Evolutionary conservation across 2,329 filamentous ascomycete genomes (phyloP).

Genomic region (Colletotrichum neosansevieriae): DNA sequence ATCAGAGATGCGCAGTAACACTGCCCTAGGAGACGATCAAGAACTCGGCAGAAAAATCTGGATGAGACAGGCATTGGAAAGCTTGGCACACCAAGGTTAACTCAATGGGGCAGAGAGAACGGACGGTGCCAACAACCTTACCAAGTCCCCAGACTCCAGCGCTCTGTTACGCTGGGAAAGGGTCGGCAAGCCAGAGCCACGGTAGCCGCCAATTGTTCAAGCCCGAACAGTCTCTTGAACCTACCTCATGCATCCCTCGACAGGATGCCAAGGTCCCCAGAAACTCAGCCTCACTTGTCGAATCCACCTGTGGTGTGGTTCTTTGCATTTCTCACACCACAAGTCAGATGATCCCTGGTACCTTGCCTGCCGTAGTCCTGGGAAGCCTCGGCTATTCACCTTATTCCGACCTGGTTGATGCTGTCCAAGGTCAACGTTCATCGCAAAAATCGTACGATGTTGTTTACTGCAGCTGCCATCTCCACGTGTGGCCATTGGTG

Average conservation of each 20-base stretch:
- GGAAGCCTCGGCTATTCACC: slow-evolving; percentile 20
- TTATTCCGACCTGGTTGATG: slow-evolving; percentile 9
- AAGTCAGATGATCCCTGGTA: slow-evolving; percentile 3
- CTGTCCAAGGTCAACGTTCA: slow-evolving; percentile 29
- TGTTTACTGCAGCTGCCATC: slow-evolving; percentile 31
- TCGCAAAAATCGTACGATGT: slow-evolving; percentile 41
- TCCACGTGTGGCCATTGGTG: slow-evolving; percentile 34
- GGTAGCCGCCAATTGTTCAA: slow-evolving; percentile 14
- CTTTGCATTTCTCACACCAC: slow-evolving; percentile 22
- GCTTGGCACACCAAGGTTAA: slow-evolving; percentile 37
- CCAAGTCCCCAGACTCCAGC: slow-evolving; percentile 20
- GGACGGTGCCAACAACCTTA: slow-evolving; percentile 28
- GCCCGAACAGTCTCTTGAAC: slow-evolving; percentile 13
- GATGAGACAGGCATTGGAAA: slow-evolving; percentile 34
- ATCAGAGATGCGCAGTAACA: neutral
- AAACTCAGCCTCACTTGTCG: slow-evolving; percentile 34
- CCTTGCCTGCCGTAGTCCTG: slow-evolving; percentile 16
- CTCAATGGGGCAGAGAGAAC: slow-evolving; percentile 17
- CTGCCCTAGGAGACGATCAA: slow-evolving; percentile 27
- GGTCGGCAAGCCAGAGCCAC: slow-evolving; percentile 13
- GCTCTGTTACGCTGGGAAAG: slow-evolving; percentile 5
- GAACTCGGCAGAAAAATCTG: slow-evolving; percentile 31
- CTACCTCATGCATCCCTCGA: neutral
- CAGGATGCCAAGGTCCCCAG: slow-evolving; percentile 26
- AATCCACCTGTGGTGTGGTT: slow-evolving; percentile 28